Conservation (phyloP, 2,329 filamentous ascomycete genomes). For the Harringtonia aguacate region DNA sequence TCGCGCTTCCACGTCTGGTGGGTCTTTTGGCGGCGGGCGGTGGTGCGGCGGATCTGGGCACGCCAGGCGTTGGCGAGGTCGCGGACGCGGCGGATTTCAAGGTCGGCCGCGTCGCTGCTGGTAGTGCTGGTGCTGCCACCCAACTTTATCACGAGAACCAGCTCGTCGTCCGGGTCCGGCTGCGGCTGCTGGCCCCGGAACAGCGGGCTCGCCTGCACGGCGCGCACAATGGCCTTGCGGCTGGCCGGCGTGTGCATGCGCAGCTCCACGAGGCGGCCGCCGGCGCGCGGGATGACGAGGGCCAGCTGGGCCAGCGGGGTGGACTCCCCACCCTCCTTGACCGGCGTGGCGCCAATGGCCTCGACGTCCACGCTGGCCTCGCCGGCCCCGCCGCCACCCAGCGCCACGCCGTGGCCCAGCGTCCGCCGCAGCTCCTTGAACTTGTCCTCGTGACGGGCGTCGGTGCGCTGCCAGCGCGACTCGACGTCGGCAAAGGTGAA, state of each 20-base stretch:
- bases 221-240: constrained; percentile 13
- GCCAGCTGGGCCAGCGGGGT: constrained; percentile 12
- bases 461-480: constrained; percentile 12
- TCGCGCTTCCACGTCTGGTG: constrained; percentile 39
- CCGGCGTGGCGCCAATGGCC: constrained; percentile 10
- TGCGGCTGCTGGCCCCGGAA: constrained; percentile 25
- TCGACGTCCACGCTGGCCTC: constrained; percentile 11
- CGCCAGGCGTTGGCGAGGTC: constrained; percentile 39
- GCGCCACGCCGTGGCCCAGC: constrained; percentile 2
- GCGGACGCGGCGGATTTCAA: constrained; percentile 28
- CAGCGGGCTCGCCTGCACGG: constrained; percentile 10
- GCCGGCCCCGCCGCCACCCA: constrained; percentile 3
- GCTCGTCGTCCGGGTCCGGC: constrained; percentile 44
- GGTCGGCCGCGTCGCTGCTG: neutral
- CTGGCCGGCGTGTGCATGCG: constrained; percentile 12
- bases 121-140: constrained; percentile 32
- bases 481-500: constrained; percentile 13
- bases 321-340: neutral
- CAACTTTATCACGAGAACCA: constrained; percentile 39
- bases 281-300: constrained; percentile 12
- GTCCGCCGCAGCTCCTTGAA: constrained; percentile 11
- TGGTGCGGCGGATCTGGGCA: constrained; percentile 29
- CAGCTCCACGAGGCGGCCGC: constrained; percentile 14
- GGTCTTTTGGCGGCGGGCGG: constrained; percentile 31
- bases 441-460: constrained; percentile 11